These are phyloP conservation scores for Sporothrix humicola DNA, from an alignment of 2,329 filamentous ascomycete species.

Conservation along the genomic window DNA sequence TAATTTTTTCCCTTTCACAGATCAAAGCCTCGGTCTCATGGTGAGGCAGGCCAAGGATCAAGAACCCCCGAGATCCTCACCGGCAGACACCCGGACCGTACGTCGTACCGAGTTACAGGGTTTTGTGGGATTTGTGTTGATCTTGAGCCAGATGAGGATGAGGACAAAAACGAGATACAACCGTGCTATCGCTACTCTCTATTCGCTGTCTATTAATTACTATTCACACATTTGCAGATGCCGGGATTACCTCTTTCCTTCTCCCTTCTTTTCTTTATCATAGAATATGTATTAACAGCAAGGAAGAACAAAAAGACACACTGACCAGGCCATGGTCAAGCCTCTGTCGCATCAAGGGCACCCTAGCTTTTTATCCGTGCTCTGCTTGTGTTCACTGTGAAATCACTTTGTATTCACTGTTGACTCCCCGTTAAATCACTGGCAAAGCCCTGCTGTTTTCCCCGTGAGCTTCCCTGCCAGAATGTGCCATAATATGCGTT, in stretches of 20 bases:
- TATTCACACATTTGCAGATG: not conserved
- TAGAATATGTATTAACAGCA: not conserved
- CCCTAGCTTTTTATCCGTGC: not conserved
- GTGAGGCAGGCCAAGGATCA: slow-evolving; percentile 11
- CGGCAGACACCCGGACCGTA: not conserved
- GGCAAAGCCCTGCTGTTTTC: too few relatives aligned
- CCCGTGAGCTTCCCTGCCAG: not conserved
- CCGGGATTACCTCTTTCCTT: not conserved
- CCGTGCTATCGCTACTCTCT: not conserved
- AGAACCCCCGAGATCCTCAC: slow-evolving; percentile 8
- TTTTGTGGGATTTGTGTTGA: not conserved
- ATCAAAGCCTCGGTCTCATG: not conserved
- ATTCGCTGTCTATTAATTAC: not conserved
- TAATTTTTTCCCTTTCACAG: not conserved
- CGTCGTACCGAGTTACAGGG: too few relatives aligned
- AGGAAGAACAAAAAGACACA: not conserved
- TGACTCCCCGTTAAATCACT: too few relatives aligned
- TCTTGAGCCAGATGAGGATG: not conserved
- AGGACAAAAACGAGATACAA: not conserved
- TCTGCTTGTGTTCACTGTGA: not conserved
- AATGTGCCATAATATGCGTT: slow-evolving; percentile 5
- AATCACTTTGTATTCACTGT: not conserved
- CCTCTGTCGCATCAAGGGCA: slow-evolving; percentile 16
- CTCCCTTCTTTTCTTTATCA: not conserved
- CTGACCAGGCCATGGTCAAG: slow-evolving; percentile 2